Base-by-base conservation (phyloP, 805 yeast genomes). In the Candida tammaniensis region DNA sequence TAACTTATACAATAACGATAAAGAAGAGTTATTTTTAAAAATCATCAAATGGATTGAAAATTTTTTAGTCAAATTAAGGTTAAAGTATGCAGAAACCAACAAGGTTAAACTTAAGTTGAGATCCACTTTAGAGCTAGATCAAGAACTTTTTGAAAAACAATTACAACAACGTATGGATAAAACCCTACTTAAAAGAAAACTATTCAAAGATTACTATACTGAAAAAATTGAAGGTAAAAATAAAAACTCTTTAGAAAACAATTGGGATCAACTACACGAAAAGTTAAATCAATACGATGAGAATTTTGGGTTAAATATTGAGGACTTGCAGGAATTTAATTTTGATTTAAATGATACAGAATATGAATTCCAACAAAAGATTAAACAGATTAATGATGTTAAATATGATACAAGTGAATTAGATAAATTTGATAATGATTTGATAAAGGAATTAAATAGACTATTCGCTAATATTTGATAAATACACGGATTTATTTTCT, bases 1-100 rank as follows among this genome's bases (percentile, higher is more conserved):
- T 51, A 80, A 83, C 34, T 75, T 88, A n/a, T 88, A 89, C 55
- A 42, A 70, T n/a, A 78, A 84, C 43, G 98, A 91, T 51, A 67
- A 77, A 23, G 74, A 75, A 20, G 75, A 79, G 4, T 61, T 91
- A 4, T 91, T 91, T 59, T 77, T 80, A 32, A 78, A 79, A 4
- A 61, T 93, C 33, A 70, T 86, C 28, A 57, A 57, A 5, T 91
- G 97, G 97, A 67, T 86, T 28, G 78, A 83, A 39, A 63, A 68
- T 13, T 77, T 87, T 33, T 62, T 88, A 17, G 61, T 65, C 9
- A 76, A 86, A 42, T 60, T 89, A 32, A 72, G 85, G 37, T 64
- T 68, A 33, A 86, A 89, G 37, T 80, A 72, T 49, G 60, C 48
- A 9, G 63, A 64, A 4, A 51, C 61, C 5, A 59, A 58, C 1